phyloP scores from a whole-genome alignment of 306 rosid genomes.

The Alnus rubra region DNA sequence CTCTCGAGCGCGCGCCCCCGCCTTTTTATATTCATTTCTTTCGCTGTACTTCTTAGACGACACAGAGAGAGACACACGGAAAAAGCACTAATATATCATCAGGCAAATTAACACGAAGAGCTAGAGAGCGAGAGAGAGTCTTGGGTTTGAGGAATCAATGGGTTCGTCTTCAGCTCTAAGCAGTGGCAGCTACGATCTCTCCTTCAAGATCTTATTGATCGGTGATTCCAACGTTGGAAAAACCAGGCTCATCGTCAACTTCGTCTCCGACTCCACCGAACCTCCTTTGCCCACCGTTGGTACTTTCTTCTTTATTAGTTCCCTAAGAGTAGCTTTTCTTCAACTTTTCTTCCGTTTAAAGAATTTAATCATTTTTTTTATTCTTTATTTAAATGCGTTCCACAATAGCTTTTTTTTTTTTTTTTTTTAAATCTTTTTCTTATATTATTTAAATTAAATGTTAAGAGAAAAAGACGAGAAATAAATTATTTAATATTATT shows the following conservation, averaged over 20 bases:
- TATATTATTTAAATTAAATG: no score
- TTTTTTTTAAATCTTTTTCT: no score
- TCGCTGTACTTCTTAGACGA: slow-evolving; percentile 30
- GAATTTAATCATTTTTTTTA: no score
- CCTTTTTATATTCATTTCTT: slow-evolving; percentile 27
- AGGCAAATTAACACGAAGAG: slow-evolving; percentile 3
- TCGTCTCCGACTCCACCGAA: slow-evolving; percentile 64
- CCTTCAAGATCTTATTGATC: slow-evolving; percentile 92
- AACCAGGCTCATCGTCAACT: slow-evolving; percentile 81
- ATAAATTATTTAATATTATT: no score
- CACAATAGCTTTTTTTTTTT: no score
- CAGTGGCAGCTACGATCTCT: slow-evolving; percentile 67
- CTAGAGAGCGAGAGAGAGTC: slow-evolving; percentile 8
- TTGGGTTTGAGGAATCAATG: slow-evolving; percentile 33
- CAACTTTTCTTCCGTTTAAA: no score
- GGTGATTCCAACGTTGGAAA: slow-evolving; percentile 96
- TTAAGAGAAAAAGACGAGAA: no score
- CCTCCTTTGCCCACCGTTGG: slow-evolving; percentile 82
- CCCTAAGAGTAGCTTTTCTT: no score
- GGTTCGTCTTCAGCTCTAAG: slow-evolving; percentile 78
- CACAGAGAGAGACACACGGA: slow-evolving; percentile 5
- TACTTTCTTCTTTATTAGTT: slow-evolving; percentile 25
- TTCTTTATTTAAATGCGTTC: no score
- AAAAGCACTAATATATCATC: slow-evolving; percentile 34
- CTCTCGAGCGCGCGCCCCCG: background rate